Conservation (phyloP, 2,329 filamentous ascomycete species). For the Didymellaceae sp. region DNA sequence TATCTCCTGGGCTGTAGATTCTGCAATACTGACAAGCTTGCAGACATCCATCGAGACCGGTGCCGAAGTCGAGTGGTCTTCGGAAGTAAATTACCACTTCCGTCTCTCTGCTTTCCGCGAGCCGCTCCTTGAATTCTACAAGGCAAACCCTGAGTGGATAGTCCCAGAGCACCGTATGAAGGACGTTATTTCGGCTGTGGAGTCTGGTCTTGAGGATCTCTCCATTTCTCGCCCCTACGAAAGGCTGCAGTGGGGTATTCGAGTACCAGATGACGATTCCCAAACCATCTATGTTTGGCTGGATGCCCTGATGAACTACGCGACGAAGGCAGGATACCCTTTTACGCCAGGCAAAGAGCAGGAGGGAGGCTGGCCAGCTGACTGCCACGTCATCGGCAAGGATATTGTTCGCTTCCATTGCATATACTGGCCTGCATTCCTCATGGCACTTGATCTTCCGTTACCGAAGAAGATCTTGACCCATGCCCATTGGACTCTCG, state of each 20-base stretch:
- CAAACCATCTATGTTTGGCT: slow-evolving; percentile 99
- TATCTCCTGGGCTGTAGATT: no score
- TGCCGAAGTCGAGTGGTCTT: slow-evolving; percentile 92
- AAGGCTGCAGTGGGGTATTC: slow-evolving; percentile 85
- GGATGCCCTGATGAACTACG: slow-evolving; percentile 92
- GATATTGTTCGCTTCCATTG: slow-evolving; percentile 95
- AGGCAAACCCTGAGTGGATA: slow-evolving; percentile 78
- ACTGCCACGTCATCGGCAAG: slow-evolving; percentile 93
- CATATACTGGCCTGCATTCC: slow-evolving; percentile 96
- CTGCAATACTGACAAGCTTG: slow-evolving; percentile 20
- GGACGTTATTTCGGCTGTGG: slow-evolving; percentile 80
- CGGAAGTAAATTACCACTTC: slow-evolving; percentile 95
- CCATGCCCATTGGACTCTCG: slow-evolving; percentile 96
- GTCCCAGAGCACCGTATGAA: slow-evolving; percentile 74
- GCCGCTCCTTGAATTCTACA: slow-evolving; percentile 79
- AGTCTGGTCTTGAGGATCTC: slow-evolving; percentile 80
- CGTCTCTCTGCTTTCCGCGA: slow-evolving; percentile 82
- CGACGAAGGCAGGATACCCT: slow-evolving; percentile 87
- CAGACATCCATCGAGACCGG: slow-evolving; percentile 80
- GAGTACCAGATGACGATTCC: slow-evolving; percentile 78
- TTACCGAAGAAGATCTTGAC: slow-evolving; percentile 80
- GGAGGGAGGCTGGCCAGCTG: slow-evolving; percentile 80
- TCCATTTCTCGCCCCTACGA: slow-evolving; percentile 84
- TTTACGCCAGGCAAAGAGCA: slow-evolving; percentile 71
- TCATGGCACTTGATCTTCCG: slow-evolving; percentile 84